Base-by-base conservation (phyloP, 495 filamentous ascomycete species). In the Aspergillus campestris region DNA sequence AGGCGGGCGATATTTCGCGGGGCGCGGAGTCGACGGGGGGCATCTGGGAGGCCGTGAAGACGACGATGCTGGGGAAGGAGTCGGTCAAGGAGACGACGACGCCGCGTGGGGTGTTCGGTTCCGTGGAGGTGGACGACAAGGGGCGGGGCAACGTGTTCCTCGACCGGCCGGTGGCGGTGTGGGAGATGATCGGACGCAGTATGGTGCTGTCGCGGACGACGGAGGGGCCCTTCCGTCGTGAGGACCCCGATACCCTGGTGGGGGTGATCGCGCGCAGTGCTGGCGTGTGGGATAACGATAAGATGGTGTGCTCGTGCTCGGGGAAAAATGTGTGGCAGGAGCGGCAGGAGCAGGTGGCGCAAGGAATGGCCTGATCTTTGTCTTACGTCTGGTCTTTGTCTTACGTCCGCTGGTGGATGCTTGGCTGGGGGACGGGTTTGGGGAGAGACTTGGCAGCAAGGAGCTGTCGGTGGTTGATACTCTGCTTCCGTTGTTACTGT, bases 241-340 rank as follows among this genome's bases (percentile, higher is more conserved):
- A 90, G 54, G 86, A 94, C 55, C 73, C 79, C 40, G 80, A 94
- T 58, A 91, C 88, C 29, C 67, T 95, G 34, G 84, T 95, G 6
- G 92, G 92, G 30, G 89, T 97, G 41, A 86, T 97, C 61, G 92
- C 92, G 35, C 73, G 92, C 58, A 95, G 88, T 66, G 90, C 92
- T 18, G 92, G 92, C 10, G 83, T 94, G 42, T 97, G 92, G 92
- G 90, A 96, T 62, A 97, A 98, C 58, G 89, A 95, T 60, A 98
- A 96, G 75, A 95, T 85, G 56, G 92, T 98, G 27, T 82, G 82
- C 61, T 91, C 86, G 10, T 97, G 92, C 65, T 94, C 88, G 34
- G 92, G 92, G 3, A 96, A 98, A 80, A 96, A 89, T 53, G 74
- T 98, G 30, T 98, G 92, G 92, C 84, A 97, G 65, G 92, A 98